Evolutionary conservation across 164 flowering plant genomes (phyloP), one percentile per base, ranked within the genome.

Genomic region (Kingdonia uniflora): DNA sequence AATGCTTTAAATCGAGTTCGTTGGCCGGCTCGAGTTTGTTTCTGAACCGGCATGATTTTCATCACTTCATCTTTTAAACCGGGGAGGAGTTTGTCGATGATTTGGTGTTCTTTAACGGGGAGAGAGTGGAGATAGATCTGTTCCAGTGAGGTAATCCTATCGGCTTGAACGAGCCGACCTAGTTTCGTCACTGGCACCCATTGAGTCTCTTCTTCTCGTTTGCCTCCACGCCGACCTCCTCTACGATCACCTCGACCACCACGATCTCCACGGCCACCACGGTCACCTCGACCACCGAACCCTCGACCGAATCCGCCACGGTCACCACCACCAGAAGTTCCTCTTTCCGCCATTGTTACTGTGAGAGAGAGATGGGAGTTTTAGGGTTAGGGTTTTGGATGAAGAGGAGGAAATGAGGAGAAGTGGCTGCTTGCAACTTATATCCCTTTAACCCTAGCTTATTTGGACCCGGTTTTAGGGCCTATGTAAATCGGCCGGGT

Each of bases 41-140:
- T 85, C 80, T 83, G 90, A 14, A 85, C 95, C 6, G 95, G 85
- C 84, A 83, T 83, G 73, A 83, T 85, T 59, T 85, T 85, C 90
- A 85, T 85, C 8, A 85, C 95, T 73, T 85, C 95, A 41, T 85
- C 90, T 56, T 85, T 85, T 14, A 85, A 64, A 1, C 53, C 47
- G 0, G 81, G 83, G 49, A 80, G 56, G 1, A 80, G 74, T 3
- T 61, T 46, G 10, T 84, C 92, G 6, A 84, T 39, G 69, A 84
- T 81, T 66, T 84, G 91, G 55, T 76, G 68, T 65, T 81, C 91
- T 65, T 84, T 81, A 67, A 84, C 73, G 0, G 91, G 80, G 12
- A 84, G 74, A 0, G 91, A 84, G 65, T 81, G 91, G 46, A 84
- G 83, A 59, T 84, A 81, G 74, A 81, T 81, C 42, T 84, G 83